These are phyloP conservation scores for Crithidia thermophila DNA, from an alignment of 208 protist genomes.

Conservation along the genomic window DNA sequence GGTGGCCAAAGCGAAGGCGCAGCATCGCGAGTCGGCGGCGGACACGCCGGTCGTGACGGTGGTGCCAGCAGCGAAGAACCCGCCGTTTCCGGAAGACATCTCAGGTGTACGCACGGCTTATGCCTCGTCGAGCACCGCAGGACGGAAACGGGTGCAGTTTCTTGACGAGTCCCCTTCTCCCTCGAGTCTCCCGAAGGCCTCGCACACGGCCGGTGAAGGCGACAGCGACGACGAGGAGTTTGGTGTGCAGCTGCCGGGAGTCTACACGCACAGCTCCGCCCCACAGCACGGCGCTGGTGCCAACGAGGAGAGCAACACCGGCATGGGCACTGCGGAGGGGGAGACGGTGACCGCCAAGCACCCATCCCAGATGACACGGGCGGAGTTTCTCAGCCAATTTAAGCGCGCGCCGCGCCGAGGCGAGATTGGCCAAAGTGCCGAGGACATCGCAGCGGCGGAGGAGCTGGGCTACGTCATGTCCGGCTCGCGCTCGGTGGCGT, in stretches of 20 bases:
- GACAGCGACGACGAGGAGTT: slow-evolving; percentile 59
- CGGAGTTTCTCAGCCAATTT: slow-evolving; percentile 88
- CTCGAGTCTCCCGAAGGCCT: neutral
- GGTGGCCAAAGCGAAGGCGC: slow-evolving; percentile 52
- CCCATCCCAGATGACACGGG: slow-evolving; percentile 88
- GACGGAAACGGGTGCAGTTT: slow-evolving; percentile 18
- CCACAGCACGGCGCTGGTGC: neutral
- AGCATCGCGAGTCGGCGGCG: slow-evolving; percentile 22
- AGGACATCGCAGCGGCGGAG: slow-evolving; percentile 79
- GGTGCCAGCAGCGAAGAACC: slow-evolving; percentile 5
- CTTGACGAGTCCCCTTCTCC: neutral
- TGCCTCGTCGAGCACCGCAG: neutral
- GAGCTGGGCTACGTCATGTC: slow-evolving; percentile 92
- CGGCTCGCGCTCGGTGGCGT: slow-evolving; percentile 82
- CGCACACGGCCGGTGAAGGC: neutral
- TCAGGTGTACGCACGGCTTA: neutral
- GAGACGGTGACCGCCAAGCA: slow-evolving; percentile 52
- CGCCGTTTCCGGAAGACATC: slow-evolving; percentile 7
- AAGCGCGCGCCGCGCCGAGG: slow-evolving; percentile 86
- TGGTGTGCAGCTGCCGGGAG: slow-evolving; percentile 5
- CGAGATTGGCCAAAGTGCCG: slow-evolving; percentile 83
- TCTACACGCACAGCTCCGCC: neutral
- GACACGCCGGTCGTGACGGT: slow-evolving; percentile 3
- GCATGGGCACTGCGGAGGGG: neutral
- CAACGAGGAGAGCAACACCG: neutral